These are phyloP conservation scores for Vanderwaltozyma verrucispora DNA, from an alignment of 805 yeast genomes.

Conservation along the genomic window DNA sequence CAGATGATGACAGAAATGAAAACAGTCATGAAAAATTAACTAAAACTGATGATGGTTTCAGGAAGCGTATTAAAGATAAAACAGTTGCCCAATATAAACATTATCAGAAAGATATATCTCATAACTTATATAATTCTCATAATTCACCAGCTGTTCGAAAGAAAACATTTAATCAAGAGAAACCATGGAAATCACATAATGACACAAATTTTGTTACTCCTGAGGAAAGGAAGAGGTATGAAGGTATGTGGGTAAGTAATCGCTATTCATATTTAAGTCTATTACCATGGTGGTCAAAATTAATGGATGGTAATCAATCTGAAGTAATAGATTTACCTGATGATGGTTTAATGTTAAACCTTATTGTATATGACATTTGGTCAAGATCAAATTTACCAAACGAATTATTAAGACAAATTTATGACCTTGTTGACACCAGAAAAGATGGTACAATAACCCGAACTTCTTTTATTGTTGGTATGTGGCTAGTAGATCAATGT, in stretches of 20 bases:
- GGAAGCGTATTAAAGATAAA: neutral
- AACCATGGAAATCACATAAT: slow-evolving; percentile 86
- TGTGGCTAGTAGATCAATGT: slow-evolving; percentile 95
- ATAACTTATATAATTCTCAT: too few species aligned
- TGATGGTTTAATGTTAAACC: slow-evolving; percentile 28
- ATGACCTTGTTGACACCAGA: slow-evolving; percentile 58
- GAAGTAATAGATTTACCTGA: slow-evolving; percentile 9
- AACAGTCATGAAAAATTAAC: neutral
- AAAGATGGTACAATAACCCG: slow-evolving; percentile 66
- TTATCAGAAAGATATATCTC: neutral
- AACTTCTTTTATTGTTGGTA: slow-evolving; percentile 80
- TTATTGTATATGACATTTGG: slow-evolving; percentile 72
- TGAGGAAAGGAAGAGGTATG: slow-evolving; percentile 75
- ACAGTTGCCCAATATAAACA: neutral
- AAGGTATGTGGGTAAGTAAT: slow-evolving; percentile 89
- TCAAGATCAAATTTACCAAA: slow-evolving; percentile 57
- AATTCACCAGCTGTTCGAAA: neutral
- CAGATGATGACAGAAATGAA: neutral
- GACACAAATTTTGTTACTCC: slow-evolving; percentile 41
- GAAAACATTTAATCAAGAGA: slow-evolving; percentile 59
- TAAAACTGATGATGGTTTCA: neutral
- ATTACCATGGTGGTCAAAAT: slow-evolving; percentile 19
- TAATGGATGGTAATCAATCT: slow-evolving; percentile 6
- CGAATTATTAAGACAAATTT: slow-evolving; percentile 48
- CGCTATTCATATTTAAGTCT: slow-evolving; percentile 48